Conservation (phyloP, 495 filamentous ascomycete species). For the Xylaria palmicola region DNA sequence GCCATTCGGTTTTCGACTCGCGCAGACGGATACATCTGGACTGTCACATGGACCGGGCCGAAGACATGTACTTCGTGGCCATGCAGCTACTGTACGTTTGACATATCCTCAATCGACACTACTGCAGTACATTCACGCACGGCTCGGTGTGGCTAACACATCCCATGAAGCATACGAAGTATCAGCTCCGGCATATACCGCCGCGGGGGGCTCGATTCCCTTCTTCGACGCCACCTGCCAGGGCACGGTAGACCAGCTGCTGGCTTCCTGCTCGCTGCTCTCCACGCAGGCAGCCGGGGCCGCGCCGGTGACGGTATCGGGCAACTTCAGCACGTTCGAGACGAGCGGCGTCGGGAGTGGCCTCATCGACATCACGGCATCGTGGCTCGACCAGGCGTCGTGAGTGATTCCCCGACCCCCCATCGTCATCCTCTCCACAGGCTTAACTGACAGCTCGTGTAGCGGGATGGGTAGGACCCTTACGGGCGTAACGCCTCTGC, state of each 20-base stretch:
- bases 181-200: not conserved
- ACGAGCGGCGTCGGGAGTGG: slow-evolving; percentile 10
- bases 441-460: not conserved
- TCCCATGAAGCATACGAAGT: not conserved
- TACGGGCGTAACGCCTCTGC: not conserved
- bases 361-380: slow-evolving; percentile 12
- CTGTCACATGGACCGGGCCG: slow-evolving; percentile 8
- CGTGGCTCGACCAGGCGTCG: slow-evolving; percentile 2
- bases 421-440: not conserved
- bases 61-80: not conserved
- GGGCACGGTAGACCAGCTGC: slow-evolving; percentile 10
- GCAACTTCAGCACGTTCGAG: slow-evolving; percentile 18
- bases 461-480: slow-evolving; percentile 3
- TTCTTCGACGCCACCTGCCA: not conserved
- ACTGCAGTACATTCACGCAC: not conserved
- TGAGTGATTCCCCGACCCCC: not conserved
- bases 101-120: not conserved
- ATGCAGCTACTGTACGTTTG: slow-evolving; percentile 8
- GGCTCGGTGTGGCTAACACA: not conserved
- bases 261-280: not conserved
- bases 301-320: not conserved
- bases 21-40: slow-evolving; percentile 5
- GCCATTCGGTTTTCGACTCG: not conserved
- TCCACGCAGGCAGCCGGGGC: not conserved
- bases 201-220: not conserved